Conservation (phyloP, 805 yeast species). For the Barnettozyma pratensis region DNA sequence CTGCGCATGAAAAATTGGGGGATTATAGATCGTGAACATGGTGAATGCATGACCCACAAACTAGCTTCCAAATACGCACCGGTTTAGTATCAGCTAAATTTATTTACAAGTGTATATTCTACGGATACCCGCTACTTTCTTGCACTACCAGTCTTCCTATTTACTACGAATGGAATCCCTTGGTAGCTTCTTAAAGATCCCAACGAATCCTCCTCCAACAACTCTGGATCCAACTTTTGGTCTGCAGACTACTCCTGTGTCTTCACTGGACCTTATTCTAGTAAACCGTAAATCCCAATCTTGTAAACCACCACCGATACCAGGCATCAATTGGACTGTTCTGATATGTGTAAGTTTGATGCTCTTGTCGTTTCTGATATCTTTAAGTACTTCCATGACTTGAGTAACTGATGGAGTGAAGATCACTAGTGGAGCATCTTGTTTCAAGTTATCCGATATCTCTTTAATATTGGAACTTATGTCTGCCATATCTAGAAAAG, state of each 20-base stretch:
- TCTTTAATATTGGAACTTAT: constrained; percentile 30
- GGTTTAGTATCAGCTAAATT: too few relatives aligned
- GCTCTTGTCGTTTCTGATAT: constrained; percentile 25
- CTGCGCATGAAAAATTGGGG: too few relatives aligned
- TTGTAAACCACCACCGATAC: constrained; percentile 46
- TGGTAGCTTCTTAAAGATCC: constrained; percentile 34
- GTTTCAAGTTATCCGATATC: constrained; percentile 30
- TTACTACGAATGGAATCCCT: constrained; percentile 12
- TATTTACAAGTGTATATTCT: too few relatives aligned
- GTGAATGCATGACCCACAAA: too few relatives aligned
- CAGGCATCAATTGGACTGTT: constrained; percentile 39
- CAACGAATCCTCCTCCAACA: constrained; percentile 49
- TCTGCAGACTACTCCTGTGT: constrained; percentile 39
- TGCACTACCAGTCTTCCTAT: background rate
- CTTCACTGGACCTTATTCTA: constrained; percentile 34
- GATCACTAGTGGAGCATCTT: constrained; percentile 39
- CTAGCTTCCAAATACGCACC: too few relatives aligned
- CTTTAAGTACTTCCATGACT: constrained; percentile 35
- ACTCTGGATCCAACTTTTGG: constrained; percentile 44
- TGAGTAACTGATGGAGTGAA: constrained; percentile 48
- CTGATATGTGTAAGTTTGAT: constrained; percentile 32
- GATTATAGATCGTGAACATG: too few relatives aligned
- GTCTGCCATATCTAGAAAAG: constrained; percentile 43
- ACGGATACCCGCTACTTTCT: constrained; percentile 3
- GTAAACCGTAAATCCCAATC: constrained; percentile 46